phyloP scores from a whole-genome alignment of 2,329 filamentous ascomycete species.

The Scytalidium lignicola region DNA sequence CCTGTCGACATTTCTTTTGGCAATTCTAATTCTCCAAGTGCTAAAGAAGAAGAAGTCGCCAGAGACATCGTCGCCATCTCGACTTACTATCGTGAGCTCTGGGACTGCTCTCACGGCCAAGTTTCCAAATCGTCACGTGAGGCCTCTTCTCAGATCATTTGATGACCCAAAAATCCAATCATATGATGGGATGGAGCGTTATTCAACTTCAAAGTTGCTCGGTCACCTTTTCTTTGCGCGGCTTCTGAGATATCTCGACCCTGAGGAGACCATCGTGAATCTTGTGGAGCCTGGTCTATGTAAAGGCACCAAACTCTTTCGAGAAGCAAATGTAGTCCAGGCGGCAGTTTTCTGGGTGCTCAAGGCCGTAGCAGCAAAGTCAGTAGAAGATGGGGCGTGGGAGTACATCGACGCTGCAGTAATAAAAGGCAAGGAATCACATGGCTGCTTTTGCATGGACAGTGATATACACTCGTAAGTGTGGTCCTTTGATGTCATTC shows the following conservation, averaged over 20 bases:
- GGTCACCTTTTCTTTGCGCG: slow-evolving; percentile 32
- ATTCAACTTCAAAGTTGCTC: slow-evolving; percentile 28
- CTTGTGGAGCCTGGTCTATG: slow-evolving; percentile 30
- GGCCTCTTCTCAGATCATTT: slow-evolving; percentile 26
- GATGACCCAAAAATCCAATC: slow-evolving; percentile 22
- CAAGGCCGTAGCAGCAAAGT: slow-evolving; percentile 14
- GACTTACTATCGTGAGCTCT: slow-evolving; percentile 28
- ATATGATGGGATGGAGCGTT: slow-evolving; percentile 22
- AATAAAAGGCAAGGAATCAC: slow-evolving; percentile 42
- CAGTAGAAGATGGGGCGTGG: slow-evolving; percentile 35
- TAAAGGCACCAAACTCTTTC: slow-evolving; percentile 35
- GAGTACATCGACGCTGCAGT: slow-evolving; percentile 42
- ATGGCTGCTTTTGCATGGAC: slow-evolving; percentile 42
- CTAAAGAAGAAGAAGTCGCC: too few species aligned
- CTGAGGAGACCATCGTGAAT: slow-evolving; percentile 32
- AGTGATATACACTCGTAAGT: neutral
- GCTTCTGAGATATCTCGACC: slow-evolving; percentile 30
- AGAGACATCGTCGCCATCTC: neutral
- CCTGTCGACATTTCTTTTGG: slow-evolving; percentile 20
- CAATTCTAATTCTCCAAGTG: slow-evolving; percentile 23
- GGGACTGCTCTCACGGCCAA: slow-evolving; percentile 21
- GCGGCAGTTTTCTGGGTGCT: slow-evolving; percentile 15
- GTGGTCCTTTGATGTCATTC: too few species aligned
- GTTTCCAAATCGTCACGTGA: slow-evolving; percentile 19
- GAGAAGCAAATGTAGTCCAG: slow-evolving; percentile 23